These are phyloP conservation scores for Spathaspora sp. DNA, from an alignment of 1,139 yeast species.

Conservation along the genomic window DNA sequence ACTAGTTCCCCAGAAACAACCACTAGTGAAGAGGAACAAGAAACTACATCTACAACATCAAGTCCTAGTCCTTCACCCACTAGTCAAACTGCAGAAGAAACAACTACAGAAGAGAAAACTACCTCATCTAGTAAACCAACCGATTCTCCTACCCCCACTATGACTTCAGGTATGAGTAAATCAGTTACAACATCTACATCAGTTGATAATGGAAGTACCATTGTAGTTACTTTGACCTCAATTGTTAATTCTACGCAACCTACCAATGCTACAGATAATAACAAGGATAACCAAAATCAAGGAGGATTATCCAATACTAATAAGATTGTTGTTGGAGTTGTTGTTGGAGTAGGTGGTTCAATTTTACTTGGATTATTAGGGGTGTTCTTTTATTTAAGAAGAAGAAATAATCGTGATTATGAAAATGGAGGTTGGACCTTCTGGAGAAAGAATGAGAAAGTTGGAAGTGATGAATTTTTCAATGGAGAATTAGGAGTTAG, in stretches of 20 bases:
- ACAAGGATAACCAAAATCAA: slow-evolving; percentile 13
- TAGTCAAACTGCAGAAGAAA: slow-evolving; percentile 2
- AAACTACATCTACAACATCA: too few relatives aligned
- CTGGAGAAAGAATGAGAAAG: slow-evolving; percentile 52
- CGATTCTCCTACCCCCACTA: slow-evolving; percentile 7
- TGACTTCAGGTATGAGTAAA: slow-evolving; percentile 12
- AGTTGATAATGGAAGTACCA: slow-evolving; percentile 36
- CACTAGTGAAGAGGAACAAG: neutral
- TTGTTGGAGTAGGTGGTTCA: slow-evolving; percentile 52
- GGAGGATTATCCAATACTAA: slow-evolving; percentile 45
- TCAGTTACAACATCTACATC: slow-evolving; percentile 31
- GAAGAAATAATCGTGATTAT: slow-evolving; percentile 27
- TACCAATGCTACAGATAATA: slow-evolving; percentile 22
- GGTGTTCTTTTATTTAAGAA: slow-evolving; percentile 37
- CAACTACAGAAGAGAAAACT: slow-evolving; percentile 7
- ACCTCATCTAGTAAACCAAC: slow-evolving; percentile 8
- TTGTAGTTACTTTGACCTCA: slow-evolving; percentile 41
- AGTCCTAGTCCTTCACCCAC: slow-evolving; percentile 5
- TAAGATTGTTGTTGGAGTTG: slow-evolving; percentile 50
- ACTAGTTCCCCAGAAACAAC: slow-evolving; percentile 3
- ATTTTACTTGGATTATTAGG: slow-evolving; percentile 37
- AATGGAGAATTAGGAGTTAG: slow-evolving; percentile 60
- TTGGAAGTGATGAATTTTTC: slow-evolving; percentile 52
- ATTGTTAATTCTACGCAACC: slow-evolving; percentile 27
- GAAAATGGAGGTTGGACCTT: slow-evolving; percentile 48